Evolutionary conservation across 2,329 filamentous ascomycete genomes (phyloP), one percentile per base, ranked within the genome.

Genomic region (Acrocalymma vagum): DNA sequence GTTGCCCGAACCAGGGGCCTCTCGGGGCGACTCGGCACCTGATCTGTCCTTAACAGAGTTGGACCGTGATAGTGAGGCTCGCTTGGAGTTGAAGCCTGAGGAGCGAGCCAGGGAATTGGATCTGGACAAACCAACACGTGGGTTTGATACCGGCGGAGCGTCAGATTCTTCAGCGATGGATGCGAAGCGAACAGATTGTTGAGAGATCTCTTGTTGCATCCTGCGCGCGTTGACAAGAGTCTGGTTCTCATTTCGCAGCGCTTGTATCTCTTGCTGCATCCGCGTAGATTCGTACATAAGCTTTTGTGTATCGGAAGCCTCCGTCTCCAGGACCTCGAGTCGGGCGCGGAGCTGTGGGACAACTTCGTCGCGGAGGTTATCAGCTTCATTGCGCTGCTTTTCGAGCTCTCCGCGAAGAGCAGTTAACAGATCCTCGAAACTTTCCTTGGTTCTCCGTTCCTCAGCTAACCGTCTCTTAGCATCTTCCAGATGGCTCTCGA

Each of bases 351-450:
- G 75, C 59, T 90, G 83, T 13, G 92, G 90, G 2, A 96, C 84
- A 26, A 95, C 78, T 69, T 95, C 90, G 50, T 97, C 92, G 18
- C 90, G 86, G 11, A 97, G 81, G 58, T 95, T 93, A 69, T 99
- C 94, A 36, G 91, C 84, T 71, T 99, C 92, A 55, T 94, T 92
- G 45, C 88, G 83, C 37, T 91, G 83, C 53, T 84, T 87, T 59
- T 92, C 83, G 10, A 97, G 78, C 65, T 99, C 91, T 16, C 84
- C 82, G 56, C 88, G 87, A 55, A 97, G 84, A 5, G 89, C 93
- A 6, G 85, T 84, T 29, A 97, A 78, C 28, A 99, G 79, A 66
- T 96, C 92, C 71, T 97, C 91, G 58, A 97, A 95, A 67, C 95
- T 96, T 62, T 90, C 86, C 69, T 95, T 96, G 57, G 88, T 84